phyloP scores from a whole-genome alignment of 2,329 filamentous ascomycete species.

The Trichoderma harzianum region DNA sequence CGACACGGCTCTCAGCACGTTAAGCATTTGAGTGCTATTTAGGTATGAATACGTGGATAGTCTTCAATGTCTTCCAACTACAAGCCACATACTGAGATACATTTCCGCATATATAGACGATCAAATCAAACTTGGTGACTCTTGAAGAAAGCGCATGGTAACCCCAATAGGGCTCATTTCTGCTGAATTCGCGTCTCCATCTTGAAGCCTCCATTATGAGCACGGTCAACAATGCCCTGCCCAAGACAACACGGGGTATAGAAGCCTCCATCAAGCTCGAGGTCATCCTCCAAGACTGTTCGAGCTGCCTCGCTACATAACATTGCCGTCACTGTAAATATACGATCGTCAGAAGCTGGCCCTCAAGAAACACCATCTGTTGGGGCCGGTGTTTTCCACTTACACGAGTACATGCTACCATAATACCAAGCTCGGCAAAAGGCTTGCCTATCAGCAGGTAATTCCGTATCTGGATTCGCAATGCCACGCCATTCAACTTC shows the following conservation, averaged over 20 bases:
- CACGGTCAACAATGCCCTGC: conserved; percentile 60
- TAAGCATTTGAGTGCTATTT: no score
- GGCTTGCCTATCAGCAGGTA: conserved; percentile 45
- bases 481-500: conserved; percentile 62
- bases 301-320: conserved; percentile 62
- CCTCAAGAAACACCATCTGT: not conserved
- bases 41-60: no score
- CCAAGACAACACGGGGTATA: conserved; percentile 72
- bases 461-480: conserved; percentile 57
- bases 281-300: conserved; percentile 61
- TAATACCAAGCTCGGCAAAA: conserved; percentile 53
- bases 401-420: conserved; percentile 64
- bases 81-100: not conserved
- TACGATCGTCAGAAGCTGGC: conserved; percentile 3
- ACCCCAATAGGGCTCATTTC: not conserved
- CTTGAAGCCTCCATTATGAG: conserved; percentile 60
- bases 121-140: not conserved
- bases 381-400: conserved; percentile 32
- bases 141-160: no score
- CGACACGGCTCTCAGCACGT: no score
- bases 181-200: conserved; percentile 50
- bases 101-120: not conserved
- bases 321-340: conserved; percentile 57
- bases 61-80: not conserved
- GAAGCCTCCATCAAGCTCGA: conserved; percentile 61